Evolutionary conservation across 257 asterid species (phyloP).

Genomic region (Mentha longifolia): DNA sequence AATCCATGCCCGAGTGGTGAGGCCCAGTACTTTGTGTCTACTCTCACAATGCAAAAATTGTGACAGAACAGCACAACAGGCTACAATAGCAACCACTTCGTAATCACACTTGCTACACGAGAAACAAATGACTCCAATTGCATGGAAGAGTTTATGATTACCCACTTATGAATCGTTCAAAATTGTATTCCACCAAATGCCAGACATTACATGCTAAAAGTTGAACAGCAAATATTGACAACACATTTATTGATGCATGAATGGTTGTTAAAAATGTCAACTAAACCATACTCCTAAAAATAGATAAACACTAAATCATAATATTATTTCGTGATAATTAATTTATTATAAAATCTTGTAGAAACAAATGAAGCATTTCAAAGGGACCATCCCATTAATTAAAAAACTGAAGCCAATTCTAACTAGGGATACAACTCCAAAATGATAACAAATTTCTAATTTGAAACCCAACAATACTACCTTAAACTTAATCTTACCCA

Average conservation of each 20-base stretch:
- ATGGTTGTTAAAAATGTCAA: neutral
- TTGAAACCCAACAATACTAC: neutral
- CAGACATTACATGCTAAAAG: neutral
- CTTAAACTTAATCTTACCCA: neutral
- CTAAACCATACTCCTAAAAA: neutral
- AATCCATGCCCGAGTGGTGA: too few relatives aligned
- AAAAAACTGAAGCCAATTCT: neutral
- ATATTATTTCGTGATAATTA: neutral
- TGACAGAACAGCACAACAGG: neutral
- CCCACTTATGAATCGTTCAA: neutral
- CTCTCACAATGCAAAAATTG: neutral
- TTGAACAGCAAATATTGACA: neutral
- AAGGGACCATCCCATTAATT: neutral
- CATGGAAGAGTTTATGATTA: neutral
- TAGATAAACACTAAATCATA: neutral
- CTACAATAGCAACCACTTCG: neutral
- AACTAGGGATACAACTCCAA: neutral
- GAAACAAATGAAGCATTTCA: neutral
- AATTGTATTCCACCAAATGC: neutral
- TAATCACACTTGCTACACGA: neutral
- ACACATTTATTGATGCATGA: neutral
- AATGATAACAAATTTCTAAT: too few relatives aligned
- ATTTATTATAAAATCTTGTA: neutral
- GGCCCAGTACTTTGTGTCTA: neutral
- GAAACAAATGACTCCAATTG: neutral